Evolutionary conservation across 2,329 filamentous ascomycete species (phyloP).

Genomic region (Exophiala sp.): DNA sequence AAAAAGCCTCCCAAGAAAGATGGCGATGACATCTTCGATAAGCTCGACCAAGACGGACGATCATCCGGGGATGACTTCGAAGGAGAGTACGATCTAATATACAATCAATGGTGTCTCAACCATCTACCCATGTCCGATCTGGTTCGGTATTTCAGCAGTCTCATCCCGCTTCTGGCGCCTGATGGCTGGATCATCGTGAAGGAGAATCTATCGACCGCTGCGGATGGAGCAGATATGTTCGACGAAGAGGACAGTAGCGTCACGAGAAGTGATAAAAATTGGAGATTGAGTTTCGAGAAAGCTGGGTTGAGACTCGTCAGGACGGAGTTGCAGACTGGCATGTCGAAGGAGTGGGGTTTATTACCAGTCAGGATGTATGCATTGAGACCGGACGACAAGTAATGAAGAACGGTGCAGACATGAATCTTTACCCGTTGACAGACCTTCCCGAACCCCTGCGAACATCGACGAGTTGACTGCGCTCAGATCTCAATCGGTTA

Average conservation of each 20-base stretch:
- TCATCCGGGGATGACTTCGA: not conserved
- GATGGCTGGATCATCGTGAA: conserved; percentile 64
- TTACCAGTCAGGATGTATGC: conserved; percentile 78
- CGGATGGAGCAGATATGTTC: conserved; percentile 61
- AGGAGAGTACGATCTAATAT: conserved; percentile 69
- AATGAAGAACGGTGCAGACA: too few relatives aligned
- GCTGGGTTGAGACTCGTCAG: conserved; percentile 67
- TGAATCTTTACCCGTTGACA: too few relatives aligned
- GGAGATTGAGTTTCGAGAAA: conserved; percentile 63
- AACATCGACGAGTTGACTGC: too few relatives aligned
- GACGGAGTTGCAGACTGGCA: conserved; percentile 69
- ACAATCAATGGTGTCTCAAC: conserved; percentile 87
- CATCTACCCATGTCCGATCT: conserved; percentile 75
- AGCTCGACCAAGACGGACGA: conserved; percentile 34
- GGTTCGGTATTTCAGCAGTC: conserved; percentile 62
- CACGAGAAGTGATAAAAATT: conserved; percentile 71
- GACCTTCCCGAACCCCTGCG: too few relatives aligned
- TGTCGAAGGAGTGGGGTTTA: conserved; percentile 59
- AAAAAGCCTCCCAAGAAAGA: conserved; percentile 90
- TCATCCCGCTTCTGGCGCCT: conserved; percentile 49
- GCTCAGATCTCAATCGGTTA: too few relatives aligned
- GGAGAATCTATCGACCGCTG: conserved; percentile 67
- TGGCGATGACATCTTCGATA: conserved; percentile 97
- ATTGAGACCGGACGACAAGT: conserved; percentile 50
- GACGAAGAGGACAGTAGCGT: conserved; percentile 74